A percentile compares a stretch with the other conserved stretches of the same genome.
These are phyloP conservation scores for Dalbergia cultrata DNA, from an alignment of 306 rosid species.

Conservation along the genomic window DNA sequence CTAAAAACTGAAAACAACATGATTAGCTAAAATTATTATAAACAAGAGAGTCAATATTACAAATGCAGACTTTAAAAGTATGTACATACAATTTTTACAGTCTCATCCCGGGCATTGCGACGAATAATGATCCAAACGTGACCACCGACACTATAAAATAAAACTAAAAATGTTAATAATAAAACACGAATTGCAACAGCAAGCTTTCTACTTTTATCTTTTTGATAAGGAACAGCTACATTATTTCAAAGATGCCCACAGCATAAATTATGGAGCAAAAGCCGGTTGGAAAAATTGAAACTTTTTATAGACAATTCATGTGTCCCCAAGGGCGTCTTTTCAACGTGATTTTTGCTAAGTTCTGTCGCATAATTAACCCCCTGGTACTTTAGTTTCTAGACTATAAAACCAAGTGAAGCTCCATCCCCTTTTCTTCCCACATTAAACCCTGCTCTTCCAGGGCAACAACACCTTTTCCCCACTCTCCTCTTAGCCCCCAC, in stretches of 20 bases:
- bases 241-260: conserved; percentile 31
- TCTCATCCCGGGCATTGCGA: not conserved
- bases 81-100: not conserved
- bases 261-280: conserved; percentile 72
- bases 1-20: no score
- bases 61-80: not conserved
- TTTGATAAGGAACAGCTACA: not conserved
- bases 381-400: conserved; percentile 16
- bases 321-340: conserved; percentile 24
- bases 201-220: not conserved
- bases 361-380: conserved; percentile 38
- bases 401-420: conserved; percentile 54
- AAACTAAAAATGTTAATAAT: not conserved
- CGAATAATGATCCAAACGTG: not conserved
- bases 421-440: conserved; percentile 15
- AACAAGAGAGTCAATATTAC: no score
- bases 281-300: conserved; percentile 40
- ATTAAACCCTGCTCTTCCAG: conserved; percentile 30
- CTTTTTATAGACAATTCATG: conserved; percentile 43
- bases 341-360: conserved; percentile 64
- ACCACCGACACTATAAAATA: conserved; percentile 24
- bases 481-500: not conserved
- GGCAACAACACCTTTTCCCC: conserved; percentile 34
- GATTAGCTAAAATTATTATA: no score
- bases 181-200: not conserved